Base-by-base conservation (phyloP, 78 protist genomes). In the Acrasis kona region DNA sequence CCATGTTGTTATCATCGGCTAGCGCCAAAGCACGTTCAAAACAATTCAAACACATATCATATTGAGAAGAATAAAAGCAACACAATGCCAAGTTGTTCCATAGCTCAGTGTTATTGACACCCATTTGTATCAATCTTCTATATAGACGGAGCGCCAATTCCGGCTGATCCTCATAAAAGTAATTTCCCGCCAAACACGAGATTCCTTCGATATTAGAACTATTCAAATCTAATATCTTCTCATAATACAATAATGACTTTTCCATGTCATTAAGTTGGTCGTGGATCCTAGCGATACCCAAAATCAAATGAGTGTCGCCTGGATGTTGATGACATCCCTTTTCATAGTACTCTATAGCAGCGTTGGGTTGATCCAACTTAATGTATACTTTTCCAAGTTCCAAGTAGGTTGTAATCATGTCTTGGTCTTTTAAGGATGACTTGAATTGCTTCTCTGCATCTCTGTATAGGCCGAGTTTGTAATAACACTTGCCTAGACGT, bases 41-140 rank as follows among this genome's bases (percentile, higher is more conserved):
- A 66, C 91, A 86, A n/a, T 65, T 9, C 30, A 92, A 57, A 12
- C 86, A 67, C 80, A 88, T 75, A 77, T 92, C 92, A 65, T 84
- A 87, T 81, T 86, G 82, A 4, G 68, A 28, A 32, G 89, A 40
- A 74, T 85, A 75, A 74, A 86, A 87, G 80, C 92, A 86, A 30
- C 82, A 84, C 34, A 91, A 69, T 36, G 89, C 95, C 12, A 91
- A 27, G 73, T 91, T 91, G 41, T 40, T 66, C 92, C 92, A 91
- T 34, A 91, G 30, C 76, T 84, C 95, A 0, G 91, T 2, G 5
- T 30, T 39, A 39, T 1, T 1, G 31, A 84, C 73, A 5, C 92
- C 89, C 87, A 91, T 81, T 77, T 80, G 88, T 36, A 84, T 75
- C 30, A 89, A 76, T 39, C 86, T 65, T 27, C 86, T 12, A 75